phyloP scores from a whole-genome alignment of 345 rosid species.

The Arabidopsis thaliana region TAIR10.1 NC_003071.7:17458501-17459000 shows the following conservation, averaged over 20 bases:
- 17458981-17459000: not conserved
- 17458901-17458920: not conserved
- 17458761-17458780: conserved; percentile 40
- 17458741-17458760: conserved; percentile 86
- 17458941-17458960: not conserved
- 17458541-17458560: conserved; percentile 88
- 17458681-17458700: conserved; percentile 86
- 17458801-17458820: not conserved
- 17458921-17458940: not conserved
- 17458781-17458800: not conserved
- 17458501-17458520: conserved; percentile 89
- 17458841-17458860: not conserved
- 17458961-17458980: not conserved
- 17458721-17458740: conserved; percentile 67
- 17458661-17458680: conserved; percentile 89
- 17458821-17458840: conserved; percentile 20
- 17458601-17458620: conserved; percentile 70
- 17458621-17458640: conserved; percentile 89
- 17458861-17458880: not conserved
- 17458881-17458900: not conserved
- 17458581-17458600: conserved; percentile 91
- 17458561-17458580: conserved; percentile 85
- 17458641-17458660: conserved; percentile 66
- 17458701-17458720: conserved; percentile 70
- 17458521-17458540: conserved; percentile 79